A percentile compares a stretch with the other conserved stretches of the same genome.
These are phyloP conservation scores for Wallemia hederae DNA, from an alignment of 1,284 basidiomycete species.

Conservation along the genomic window DNA sequence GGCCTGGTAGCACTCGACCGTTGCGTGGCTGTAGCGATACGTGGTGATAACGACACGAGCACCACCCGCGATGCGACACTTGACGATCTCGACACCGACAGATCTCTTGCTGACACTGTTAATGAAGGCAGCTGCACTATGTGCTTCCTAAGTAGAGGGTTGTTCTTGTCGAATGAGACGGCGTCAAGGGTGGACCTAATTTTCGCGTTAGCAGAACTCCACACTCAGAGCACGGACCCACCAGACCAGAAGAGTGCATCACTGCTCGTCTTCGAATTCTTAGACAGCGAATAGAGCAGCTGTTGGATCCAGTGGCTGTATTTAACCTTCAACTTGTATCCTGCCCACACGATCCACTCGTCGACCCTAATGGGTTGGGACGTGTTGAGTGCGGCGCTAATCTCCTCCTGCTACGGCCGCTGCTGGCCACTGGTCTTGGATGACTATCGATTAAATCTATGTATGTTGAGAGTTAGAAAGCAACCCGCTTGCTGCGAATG, in stretches of 20 bases:
- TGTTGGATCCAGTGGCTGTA: conserved; percentile 86
- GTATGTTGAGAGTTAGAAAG: too few species aligned
- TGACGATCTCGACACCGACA: conserved; percentile 89
- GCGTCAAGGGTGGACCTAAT: conserved; percentile 86
- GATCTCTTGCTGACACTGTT: conserved; percentile 92
- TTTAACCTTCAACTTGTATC: conserved; percentile 79
- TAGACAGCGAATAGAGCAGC: conserved; percentile 73
- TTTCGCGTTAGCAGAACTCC: too few species aligned
- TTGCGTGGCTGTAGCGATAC: conserved; percentile 69
- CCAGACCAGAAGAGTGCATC: neutral
- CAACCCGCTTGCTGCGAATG: too few species aligned
- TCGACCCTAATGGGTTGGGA: conserved; percentile 83
- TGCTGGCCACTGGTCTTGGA: conserved; percentile 75
- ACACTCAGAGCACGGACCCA: too few species aligned
- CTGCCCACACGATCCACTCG: conserved; percentile 91
- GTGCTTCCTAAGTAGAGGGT: conserved; percentile 61
- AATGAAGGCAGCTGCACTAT: conserved; percentile 80
- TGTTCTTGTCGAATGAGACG: conserved; percentile 51
- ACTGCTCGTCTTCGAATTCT: conserved; percentile 32
- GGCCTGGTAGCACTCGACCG: conserved; percentile 91
- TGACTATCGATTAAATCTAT: too few species aligned
- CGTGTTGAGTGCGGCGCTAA: conserved; percentile 67
- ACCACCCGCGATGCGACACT: conserved; percentile 82
- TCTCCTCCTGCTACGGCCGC: conserved; percentile 66
- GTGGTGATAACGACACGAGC: conserved; percentile 92